Conservation (phyloP, 129 eudicot species). For the Apium graveolens region DNA sequence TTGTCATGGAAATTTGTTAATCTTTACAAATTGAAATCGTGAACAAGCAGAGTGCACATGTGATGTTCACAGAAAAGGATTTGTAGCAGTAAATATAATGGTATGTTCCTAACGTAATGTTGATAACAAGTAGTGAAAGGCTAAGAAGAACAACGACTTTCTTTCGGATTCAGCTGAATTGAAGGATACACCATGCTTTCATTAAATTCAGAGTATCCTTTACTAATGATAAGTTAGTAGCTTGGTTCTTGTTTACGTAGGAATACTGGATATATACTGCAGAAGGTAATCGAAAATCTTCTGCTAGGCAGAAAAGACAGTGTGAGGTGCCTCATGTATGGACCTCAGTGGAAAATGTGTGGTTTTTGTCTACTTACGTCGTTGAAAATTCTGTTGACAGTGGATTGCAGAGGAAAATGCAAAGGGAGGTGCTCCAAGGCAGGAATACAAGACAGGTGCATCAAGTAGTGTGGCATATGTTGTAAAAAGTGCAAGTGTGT, state of each 20-base stretch:
- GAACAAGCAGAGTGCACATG: neutral
- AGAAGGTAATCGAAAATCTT: neutral
- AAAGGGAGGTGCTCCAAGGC: constrained; percentile 46
- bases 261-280: no score
- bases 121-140: neutral
- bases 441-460: constrained; percentile 46
- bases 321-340: neutral
- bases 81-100: neutral
- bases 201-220: neutral
- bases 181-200: neutral
- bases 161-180: neutral
- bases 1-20: no score
- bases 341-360: neutral
- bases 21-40: no score
- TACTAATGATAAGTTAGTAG: neutral
- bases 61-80: neutral
- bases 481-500: constrained; percentile 68
- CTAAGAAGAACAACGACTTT: neutral
- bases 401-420: constrained; percentile 40
- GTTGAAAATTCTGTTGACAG: constrained; percentile 18
- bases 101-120: neutral
- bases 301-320: neutral
- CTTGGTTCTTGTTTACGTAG: no score
- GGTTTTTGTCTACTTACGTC: neutral
- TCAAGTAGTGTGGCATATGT: constrained; percentile 63